Base-by-base conservation (phyloP, 2,329 filamentous ascomycete species). In the Akanthomyces lecanii region DNA sequence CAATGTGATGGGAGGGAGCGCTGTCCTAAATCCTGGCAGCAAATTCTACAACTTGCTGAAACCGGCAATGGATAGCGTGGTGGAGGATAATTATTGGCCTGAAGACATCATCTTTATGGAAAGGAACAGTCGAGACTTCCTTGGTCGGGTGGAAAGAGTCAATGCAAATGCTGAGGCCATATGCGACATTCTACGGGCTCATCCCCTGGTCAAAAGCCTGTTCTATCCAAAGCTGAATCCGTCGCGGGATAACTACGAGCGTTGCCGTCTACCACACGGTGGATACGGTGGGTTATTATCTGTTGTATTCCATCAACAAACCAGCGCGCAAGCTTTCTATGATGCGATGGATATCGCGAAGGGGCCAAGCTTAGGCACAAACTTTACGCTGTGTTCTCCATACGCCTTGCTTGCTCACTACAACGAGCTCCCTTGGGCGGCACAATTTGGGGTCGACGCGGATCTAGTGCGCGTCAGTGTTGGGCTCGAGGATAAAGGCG, bases 71-170 rank as follows among this genome's bases (percentile, higher is more conserved):
- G 76, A 77, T 5, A 73, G 75, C 10, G 85, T 90, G 50, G 95
- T 90, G 73, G 91, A 96, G 76, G 92, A 97, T 74, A 92, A 90
- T 61, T 92, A 95, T 73, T 99, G 95, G 92, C 86, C 89, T 21
- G 94, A 97, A 78, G 95, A 99, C 76, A 87, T 89, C 55, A 87
- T 99, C 45, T 97, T 97, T 77, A 88, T 99, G 78, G 95, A 99
- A 77, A 86, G 94, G 66, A 99, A 99, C 76, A 97, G 92, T 73
- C 89, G 95, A 18, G 92, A 98, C 77, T 98, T 97, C 73, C 84
- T 89, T 23, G 84, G 85, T 18, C 86, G 95, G 63, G 92, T 97
- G 65, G 88, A 90, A 66, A 86, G 92, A 62, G 91, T 96, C 71
- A 97, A 97, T 71, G 74, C 78, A 57, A 97, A 96, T 70, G 89